Evolutionary conservation across 2,329 filamentous ascomycete species (phyloP), one percentile per base, ranked within the genome.

Genomic region (Colletotrichum costaricense): DNA sequence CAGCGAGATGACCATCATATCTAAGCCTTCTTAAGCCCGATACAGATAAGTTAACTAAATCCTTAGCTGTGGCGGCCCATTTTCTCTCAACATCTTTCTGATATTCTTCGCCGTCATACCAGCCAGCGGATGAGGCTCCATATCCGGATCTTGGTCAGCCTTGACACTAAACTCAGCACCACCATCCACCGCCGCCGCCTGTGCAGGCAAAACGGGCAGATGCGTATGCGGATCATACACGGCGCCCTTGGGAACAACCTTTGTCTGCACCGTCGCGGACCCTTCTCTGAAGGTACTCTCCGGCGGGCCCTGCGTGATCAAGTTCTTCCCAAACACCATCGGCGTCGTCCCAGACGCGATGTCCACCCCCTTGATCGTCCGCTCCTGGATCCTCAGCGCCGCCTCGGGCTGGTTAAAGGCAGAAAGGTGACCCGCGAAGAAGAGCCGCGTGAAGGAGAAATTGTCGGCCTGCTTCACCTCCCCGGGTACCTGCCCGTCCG

Each of bases 351-450:
- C 71, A 1, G 64, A 69, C 4, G 69, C 69, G n/a, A 72, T 69
- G 22, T 72, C 69, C 5, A 72, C 65, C 1, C 69, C 69, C 9
- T 38, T 63, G 30, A 72, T 63, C 5, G 63, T 58, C 19, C 58
- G 57, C 28, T 69, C 52, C 16, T 68, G 65, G 4, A 72, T 69
- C 5, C 69, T n/a, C 3, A 68, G 65, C 1, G 69, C 49, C 0
- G 69, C 69, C 49, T 72, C 69, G 2, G 69, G 69, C 49, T 67
- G 64, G n/a, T 63, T 68, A 5, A 69, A 72, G 0, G 49, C 69
- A 4, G 69, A 63, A 3, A 30, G 28, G 58, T 72, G 69, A 5
- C 69, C 69, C 8, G 69, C 65, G 6, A 69, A 72, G 35, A 58
- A 63, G 3, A 72, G 58, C 9, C 64, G n/a, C 22, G 69, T 42